Evolutionary conservation across 108 stramenopile species (phyloP).

Genomic region (Fistulifera pelliculosa): DNA sequence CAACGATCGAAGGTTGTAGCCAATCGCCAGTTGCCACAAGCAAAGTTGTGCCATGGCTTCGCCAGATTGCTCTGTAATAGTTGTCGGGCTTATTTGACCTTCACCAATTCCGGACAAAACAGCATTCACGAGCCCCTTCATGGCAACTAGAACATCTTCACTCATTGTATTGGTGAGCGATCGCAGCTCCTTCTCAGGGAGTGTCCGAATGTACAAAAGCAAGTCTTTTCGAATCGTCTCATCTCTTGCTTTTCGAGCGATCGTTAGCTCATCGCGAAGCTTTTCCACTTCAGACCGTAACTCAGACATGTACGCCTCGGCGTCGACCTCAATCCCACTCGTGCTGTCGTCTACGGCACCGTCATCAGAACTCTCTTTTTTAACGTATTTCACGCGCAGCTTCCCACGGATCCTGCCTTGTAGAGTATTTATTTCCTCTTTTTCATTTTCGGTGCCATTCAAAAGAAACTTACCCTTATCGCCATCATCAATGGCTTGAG

Average conservation of each 20-base stretch:
- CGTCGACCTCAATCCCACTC: conserved; percentile 84
- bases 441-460: conserved; percentile 10
- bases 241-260: conserved; percentile 54
- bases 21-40: conserved; percentile 97
- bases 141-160: conserved; percentile 88
- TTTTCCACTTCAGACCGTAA: conserved; percentile 69
- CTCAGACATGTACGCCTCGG: conserved; percentile 88
- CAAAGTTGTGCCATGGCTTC: conserved; percentile 93
- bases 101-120: conserved; percentile 67
- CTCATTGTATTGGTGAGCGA: conserved; percentile 76
- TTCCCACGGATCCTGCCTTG: conserved; percentile 50
- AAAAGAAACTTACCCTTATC: conserved; percentile 15
- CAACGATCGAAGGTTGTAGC: conserved; percentile 88
- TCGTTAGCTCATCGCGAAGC: conserved; percentile 54
- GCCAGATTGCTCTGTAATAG: conserved; percentile 86
- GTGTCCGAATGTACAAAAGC: conserved; percentile 82
- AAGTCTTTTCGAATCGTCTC: conserved; percentile 83
- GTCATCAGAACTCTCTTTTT: background rate
- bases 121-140: conserved; percentile 88
- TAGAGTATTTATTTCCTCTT: conserved; percentile 23
- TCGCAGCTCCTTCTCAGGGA: conserved; percentile 77
- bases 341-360: conserved; percentile 15
- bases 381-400: conserved; percentile 49
- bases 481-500: conserved; percentile 30
- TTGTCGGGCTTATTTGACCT: conserved; percentile 58